Percentiles rank a stretch among this genome's conserved stretches.
These are phyloP conservation scores for Ogataea wickerhamii DNA, from an alignment of 805 yeast genomes.

Conservation along the genomic window DNA sequence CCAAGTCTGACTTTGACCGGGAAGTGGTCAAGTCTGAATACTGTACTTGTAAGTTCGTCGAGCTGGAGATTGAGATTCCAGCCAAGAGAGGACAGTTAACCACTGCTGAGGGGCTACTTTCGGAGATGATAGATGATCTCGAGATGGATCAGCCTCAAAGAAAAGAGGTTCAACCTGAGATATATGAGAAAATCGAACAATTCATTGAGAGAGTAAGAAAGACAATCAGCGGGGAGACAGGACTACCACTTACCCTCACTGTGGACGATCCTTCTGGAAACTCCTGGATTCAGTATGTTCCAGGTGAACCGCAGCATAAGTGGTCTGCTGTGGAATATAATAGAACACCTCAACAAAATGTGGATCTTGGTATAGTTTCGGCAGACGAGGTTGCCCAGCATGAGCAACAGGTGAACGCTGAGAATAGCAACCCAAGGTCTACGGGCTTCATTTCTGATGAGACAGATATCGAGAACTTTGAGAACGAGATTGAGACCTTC, in stretches of 20 bases:
- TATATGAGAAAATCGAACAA: slow-evolving; percentile 68
- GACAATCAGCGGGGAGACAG: slow-evolving; percentile 62
- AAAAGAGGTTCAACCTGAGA: slow-evolving; percentile 67
- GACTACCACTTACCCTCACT: slow-evolving; percentile 71
- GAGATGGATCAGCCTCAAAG: slow-evolving; percentile 78
- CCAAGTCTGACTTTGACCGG: slow-evolving; percentile 71
- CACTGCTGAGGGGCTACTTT: slow-evolving; percentile 83
- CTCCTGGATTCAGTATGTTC: slow-evolving; percentile 89
- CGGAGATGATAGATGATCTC: slow-evolving; percentile 81
- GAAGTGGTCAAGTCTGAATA: slow-evolving; percentile 90
- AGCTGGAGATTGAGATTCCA: slow-evolving; percentile 91
- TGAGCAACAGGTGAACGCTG: slow-evolving; percentile 38
- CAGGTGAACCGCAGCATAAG: slow-evolving; percentile 84
- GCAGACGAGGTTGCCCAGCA: slow-evolving; percentile 59
- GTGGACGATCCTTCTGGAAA: slow-evolving; percentile 96
- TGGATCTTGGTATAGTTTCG: slow-evolving; percentile 73
- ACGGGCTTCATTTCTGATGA: slow-evolving; percentile 65
- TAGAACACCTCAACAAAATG: slow-evolving; percentile 87
- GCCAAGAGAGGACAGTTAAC: slow-evolving; percentile 92
- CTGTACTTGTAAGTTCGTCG: slow-evolving; percentile 74
- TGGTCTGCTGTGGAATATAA: slow-evolving; percentile 83
- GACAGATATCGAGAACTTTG: slow-evolving; percentile 78
- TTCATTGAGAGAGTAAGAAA: slow-evolving; percentile 59
- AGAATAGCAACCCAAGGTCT: slow-evolving; percentile 38
- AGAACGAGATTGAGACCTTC: slow-evolving; percentile 90